Evolutionary conservation across 2,329 filamentous ascomycete species (phyloP).

Genomic region (Thielaviopsis punctulata): DNA sequence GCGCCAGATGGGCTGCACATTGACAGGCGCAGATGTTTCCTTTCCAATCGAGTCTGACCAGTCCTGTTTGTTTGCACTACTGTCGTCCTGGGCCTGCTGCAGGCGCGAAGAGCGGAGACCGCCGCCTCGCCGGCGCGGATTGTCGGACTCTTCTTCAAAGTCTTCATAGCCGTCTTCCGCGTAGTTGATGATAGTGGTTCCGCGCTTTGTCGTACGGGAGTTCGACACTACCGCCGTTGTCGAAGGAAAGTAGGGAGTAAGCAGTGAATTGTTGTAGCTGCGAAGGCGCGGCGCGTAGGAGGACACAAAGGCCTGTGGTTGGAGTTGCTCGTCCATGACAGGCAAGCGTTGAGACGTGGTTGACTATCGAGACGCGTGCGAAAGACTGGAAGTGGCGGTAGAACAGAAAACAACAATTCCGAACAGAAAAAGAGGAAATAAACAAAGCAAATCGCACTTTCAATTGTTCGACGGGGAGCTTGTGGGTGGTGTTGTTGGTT

Average conservation of each 20-base stretch:
- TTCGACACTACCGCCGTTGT: constrained; percentile 41
- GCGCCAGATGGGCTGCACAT: constrained; percentile 79
- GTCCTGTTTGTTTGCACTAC: constrained; percentile 41
- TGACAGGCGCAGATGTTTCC: constrained; percentile 60
- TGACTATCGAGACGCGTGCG: not conserved
- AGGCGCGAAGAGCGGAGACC: constrained; percentile 61
- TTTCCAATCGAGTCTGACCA: constrained; percentile 65
- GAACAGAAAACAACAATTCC: not conserved
- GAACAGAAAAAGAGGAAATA: too few relatives aligned
- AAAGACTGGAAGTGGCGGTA: not conserved
- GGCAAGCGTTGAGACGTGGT: not conserved
- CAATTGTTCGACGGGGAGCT: not conserved
- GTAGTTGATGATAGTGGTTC: constrained; percentile 93
- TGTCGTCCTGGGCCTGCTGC: constrained; percentile 36
- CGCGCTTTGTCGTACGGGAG: constrained; percentile 85
- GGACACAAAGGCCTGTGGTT: constrained; percentile 74
- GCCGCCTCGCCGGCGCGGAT: constrained; percentile 60
- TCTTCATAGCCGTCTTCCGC: constrained; percentile 92
- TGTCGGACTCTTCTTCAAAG: constrained; percentile 53
- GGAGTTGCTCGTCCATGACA: constrained; percentile 8
- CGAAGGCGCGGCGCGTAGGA: constrained; percentile 84
- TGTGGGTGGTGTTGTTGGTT: not conserved
- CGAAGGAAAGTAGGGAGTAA: constrained; percentile 67
- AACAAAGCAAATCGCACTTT: not conserved
- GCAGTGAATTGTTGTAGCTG: constrained; percentile 77